Percentiles rank a stretch among this genome's conserved stretches.
These are phyloP conservation scores for Hortaea werneckii DNA, from an alignment of 2,329 filamentous ascomycete genomes.

Conservation along the genomic window DNA sequence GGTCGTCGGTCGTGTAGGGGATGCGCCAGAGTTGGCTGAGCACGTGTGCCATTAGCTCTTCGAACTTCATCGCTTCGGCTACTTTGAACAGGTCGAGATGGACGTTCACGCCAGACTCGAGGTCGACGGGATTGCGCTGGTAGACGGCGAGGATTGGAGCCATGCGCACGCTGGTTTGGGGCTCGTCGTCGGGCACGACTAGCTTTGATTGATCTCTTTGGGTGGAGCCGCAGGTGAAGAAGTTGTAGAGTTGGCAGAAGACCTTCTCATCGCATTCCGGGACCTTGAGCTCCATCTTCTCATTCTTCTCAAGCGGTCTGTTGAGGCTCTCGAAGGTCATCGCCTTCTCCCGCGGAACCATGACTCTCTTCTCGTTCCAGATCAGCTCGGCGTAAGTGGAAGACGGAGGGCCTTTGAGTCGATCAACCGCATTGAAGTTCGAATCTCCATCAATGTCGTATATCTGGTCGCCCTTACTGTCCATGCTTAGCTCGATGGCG, in stretches of 20 bases:
- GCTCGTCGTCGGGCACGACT: background rate
- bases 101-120: slow-evolving; percentile 9
- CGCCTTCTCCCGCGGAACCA: slow-evolving; percentile 22
- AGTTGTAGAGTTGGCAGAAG: slow-evolving; percentile 27
- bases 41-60: slow-evolving; percentile 27
- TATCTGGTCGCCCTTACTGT: slow-evolving; percentile 24
- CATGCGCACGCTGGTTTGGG: background rate
- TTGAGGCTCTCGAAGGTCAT: slow-evolving; percentile 22
- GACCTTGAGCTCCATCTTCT: slow-evolving; percentile 24
- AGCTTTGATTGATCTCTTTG: background rate
- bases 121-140: background rate
- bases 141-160: background rate
- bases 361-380: slow-evolving; percentile 25
- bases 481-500: slow-evolving; percentile 27
- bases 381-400: slow-evolving; percentile 29
- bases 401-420: slow-evolving; percentile 22
- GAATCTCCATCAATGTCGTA: slow-evolving; percentile 23
- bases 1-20: slow-evolving; percentile 25
- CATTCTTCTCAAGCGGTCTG: slow-evolving; percentile 21
- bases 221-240: slow-evolving; percentile 12
- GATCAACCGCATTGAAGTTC: slow-evolving; percentile 21
- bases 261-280: slow-evolving; percentile 21
- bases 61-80: slow-evolving; percentile 25
- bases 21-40: slow-evolving; percentile 25
- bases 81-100: slow-evolving; percentile 26